Conservation (phyloP, 2,329 filamentous ascomycete genomes). For the Arachnomyces sp. region DNA sequence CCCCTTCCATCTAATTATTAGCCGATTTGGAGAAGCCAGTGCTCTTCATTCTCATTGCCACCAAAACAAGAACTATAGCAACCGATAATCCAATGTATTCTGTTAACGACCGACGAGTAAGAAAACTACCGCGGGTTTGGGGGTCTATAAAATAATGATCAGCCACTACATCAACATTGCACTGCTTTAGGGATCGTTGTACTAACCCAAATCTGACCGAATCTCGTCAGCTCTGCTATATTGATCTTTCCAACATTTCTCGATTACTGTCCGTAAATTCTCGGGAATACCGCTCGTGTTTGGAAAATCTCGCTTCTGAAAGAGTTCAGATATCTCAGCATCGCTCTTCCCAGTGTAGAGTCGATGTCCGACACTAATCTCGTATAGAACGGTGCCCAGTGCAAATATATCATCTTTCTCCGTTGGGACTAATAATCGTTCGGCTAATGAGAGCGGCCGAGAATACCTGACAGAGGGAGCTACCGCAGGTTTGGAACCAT, state of each 20-base stretch:
- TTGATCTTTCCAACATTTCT: conserved; percentile 2
- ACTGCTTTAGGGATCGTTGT: no score
- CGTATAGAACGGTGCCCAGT: conserved; percentile 6
- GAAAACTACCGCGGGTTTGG: no score
- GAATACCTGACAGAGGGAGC: conserved; percentile 1
- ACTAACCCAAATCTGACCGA: no score
- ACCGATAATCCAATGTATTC: no score
- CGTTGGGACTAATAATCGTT: no score
- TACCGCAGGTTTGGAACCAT: background rate
- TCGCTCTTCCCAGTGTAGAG: conserved; percentile 1
- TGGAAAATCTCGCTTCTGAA: conserved; percentile 1
- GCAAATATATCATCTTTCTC: conserved; percentile 4
- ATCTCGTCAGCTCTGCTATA: conserved; percentile 3
- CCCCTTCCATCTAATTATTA: no score
- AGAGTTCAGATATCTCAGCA: background rate
- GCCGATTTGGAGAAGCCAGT: no score
- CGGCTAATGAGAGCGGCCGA: background rate
- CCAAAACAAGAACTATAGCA: no score
- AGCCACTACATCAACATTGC: no score
- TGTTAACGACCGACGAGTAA: no score
- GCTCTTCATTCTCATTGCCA: no score
- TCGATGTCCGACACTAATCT: conserved; percentile 2
- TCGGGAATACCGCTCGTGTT: background rate
- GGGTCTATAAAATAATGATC: no score
- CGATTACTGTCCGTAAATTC: background rate